A percentile compares a stretch with the other conserved stretches of the same genome.
phyloP scores from a whole-genome alignment of 2,329 filamentous ascomycete species.

The Sclerotinia subarctica region DNA sequence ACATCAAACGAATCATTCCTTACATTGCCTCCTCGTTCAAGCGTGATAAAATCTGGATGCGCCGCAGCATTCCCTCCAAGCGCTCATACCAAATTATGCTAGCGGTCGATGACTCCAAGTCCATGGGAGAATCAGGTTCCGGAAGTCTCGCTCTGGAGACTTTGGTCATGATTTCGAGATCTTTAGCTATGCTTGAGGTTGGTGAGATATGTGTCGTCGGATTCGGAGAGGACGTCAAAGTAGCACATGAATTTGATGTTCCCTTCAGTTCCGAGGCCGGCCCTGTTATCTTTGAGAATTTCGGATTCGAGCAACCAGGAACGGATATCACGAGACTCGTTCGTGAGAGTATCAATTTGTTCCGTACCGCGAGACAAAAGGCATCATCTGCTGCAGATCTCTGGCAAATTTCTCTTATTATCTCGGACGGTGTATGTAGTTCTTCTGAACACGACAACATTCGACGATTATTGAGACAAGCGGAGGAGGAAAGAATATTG shows the following conservation, averaged over 20 bases:
- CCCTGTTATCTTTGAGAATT: conserved; percentile 77
- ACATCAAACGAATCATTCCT: conserved; percentile 98
- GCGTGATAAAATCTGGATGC: conserved; percentile 99
- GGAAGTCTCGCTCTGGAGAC: conserved; percentile 87
- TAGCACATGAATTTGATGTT: conserved; percentile 80
- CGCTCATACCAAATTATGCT: conserved; percentile 96
- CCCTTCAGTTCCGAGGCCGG: conserved; percentile 81
- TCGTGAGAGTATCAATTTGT: conserved; percentile 72
- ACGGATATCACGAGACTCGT: conserved; percentile 84
- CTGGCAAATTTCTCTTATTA: conserved; percentile 91
- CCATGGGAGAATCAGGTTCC: conserved; percentile 79
- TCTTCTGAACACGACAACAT: conserved; percentile 77
- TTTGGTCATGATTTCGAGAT: conserved; percentile 83
- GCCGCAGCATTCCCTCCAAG: conserved; percentile 85
- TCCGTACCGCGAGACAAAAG: conserved; percentile 66
- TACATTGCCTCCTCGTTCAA: conserved; percentile 99
- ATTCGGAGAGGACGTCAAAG: conserved; percentile 79
- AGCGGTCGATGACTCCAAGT: conserved; percentile 91
- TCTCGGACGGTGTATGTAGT: conserved; percentile 91
- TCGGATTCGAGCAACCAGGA: conserved; percentile 79
- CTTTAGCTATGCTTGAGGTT: conserved; percentile 87
- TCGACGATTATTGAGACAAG: conserved; percentile 76
- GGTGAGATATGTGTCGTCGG: conserved; percentile 90
- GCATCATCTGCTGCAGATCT: conserved; percentile 62
- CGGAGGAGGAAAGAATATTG: conserved; percentile 93